Evolutionary conservation across 2,329 filamentous ascomycete genomes (phyloP), one percentile per base, ranked within the genome.

Genomic region (Coniosporium tulheliwenetii): DNA sequence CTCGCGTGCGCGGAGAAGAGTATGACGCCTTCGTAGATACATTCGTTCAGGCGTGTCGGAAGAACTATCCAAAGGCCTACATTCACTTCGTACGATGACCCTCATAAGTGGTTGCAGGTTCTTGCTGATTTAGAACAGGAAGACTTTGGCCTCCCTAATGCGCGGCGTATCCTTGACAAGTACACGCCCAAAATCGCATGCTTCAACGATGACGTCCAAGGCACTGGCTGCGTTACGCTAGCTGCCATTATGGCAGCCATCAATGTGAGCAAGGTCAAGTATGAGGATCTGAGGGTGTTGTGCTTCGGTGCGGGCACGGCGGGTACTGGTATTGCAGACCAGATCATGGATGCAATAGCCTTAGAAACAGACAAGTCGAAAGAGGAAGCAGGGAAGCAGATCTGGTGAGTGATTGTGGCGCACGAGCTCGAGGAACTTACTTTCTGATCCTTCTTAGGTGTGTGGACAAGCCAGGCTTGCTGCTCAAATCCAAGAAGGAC

Each of bases 141-240:
- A 52, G 86, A 93, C 53, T 93, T 93, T 62, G 85, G 85, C 1
- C 62, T 93, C 0, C 59, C 59, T 1, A 93, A 93, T 51, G 82
- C 84, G 0, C 70, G 81, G 29, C 73, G 82, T 3, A 73, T 93
- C 2, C 67, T 93, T 1, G 82, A 93, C 44, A 72, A 69, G 31
- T 93, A 91, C 51, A 73, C 79, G 1, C 69, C 78, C 0, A 54
- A 81, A 39, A 79, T 89, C 7, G 70, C 85, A 0, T 93, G 85
- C 57, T 93, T 94, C 67, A 93, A 93, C 52, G 86, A 93, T 43
- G 85, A 93, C 55, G 78, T 93, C 0, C 85, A 93, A 57, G 86
- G 85, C 1, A 93, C 86, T 0, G 86, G 85, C 0, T 89, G 83
- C 44, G 85, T 93, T 1, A 89, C 86, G 0, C 70, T 93, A 0